These are phyloP conservation scores for Opeltia flavorubescens DNA, from an alignment of 495 filamentous ascomycete genomes.

Conservation along the genomic window DNA sequence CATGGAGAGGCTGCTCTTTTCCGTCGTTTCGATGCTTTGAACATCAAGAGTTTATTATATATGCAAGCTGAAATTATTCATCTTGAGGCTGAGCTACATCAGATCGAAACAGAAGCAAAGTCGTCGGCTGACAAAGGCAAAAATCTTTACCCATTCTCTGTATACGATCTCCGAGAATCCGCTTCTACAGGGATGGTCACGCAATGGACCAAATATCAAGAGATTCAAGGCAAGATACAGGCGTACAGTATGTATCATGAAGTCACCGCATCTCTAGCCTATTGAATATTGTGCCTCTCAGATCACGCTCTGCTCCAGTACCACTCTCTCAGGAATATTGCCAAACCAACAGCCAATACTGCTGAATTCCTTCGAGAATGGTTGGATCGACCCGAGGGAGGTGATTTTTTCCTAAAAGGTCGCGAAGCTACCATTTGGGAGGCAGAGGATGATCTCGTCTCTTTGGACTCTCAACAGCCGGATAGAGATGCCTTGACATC, in stretches of 20 bases:
- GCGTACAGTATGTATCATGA: background rate
- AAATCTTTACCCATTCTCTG: background rate
- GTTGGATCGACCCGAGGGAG: background rate
- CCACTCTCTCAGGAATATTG: background rate
- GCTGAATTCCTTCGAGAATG: background rate
- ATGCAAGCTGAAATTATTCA: constrained; percentile 22
- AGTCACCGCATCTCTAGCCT: no score
- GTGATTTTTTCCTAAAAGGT: background rate
- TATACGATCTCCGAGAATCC: constrained; percentile 6
- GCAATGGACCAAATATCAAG: constrained; percentile 16
- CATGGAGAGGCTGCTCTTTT: constrained; percentile 15
- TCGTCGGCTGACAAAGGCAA: constrained; percentile 2
- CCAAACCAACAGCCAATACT: background rate
- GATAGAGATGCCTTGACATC: background rate
- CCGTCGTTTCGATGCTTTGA: constrained; percentile 19
- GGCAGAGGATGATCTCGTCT: background rate
- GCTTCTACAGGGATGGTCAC: background rate
- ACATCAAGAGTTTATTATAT: constrained; percentile 21
- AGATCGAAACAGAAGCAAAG: constrained; percentile 12
- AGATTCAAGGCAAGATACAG: constrained; percentile 9
- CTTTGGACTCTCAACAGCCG: background rate
- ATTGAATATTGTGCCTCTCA: background rate
- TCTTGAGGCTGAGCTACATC: constrained; percentile 17
- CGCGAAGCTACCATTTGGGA: background rate
- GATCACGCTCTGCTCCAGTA: background rate